Evolutionary conservation across 225 moss, liverwort and hornwort genomes (phyloP).

Genomic region (Marchantia paleacea): DNA sequence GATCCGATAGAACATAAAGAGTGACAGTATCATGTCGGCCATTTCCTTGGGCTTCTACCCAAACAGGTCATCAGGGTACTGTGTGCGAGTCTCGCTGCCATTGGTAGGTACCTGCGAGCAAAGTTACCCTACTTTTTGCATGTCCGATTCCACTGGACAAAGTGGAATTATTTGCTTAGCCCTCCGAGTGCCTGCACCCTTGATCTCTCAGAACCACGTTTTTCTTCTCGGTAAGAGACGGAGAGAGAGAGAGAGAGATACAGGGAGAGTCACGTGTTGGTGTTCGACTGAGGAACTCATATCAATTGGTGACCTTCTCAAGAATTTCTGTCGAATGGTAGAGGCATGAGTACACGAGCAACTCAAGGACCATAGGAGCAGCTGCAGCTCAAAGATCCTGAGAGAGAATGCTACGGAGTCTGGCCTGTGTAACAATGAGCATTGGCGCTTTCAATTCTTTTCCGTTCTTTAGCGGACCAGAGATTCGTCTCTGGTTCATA

Average conservation of each 20-base stretch:
- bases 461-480: neutral
- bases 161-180: neutral
- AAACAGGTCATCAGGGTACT: neutral
- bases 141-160: neutral
- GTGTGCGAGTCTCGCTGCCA: neutral
- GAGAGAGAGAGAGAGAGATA: neutral
- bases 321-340: neutral
- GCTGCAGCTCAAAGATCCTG: neutral
- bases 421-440: neutral
- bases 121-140: neutral
- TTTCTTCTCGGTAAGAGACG: neutral
- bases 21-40: conserved; percentile 3
- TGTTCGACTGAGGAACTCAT: neutral
- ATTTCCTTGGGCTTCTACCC: neutral
- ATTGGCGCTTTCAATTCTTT: neutral
- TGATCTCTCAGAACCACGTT: neutral
- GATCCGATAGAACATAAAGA: neutral
- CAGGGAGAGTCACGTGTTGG: neutral
- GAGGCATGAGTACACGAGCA: neutral
- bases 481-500: neutral
- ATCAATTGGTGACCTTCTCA: neutral
- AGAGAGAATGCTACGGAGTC: neutral
- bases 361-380: neutral
- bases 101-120: neutral
- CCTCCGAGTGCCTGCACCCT: neutral